Evolutionary conservation across 306 rosid species (phyloP).

Genomic region (Cucurbita maxima): DNA sequence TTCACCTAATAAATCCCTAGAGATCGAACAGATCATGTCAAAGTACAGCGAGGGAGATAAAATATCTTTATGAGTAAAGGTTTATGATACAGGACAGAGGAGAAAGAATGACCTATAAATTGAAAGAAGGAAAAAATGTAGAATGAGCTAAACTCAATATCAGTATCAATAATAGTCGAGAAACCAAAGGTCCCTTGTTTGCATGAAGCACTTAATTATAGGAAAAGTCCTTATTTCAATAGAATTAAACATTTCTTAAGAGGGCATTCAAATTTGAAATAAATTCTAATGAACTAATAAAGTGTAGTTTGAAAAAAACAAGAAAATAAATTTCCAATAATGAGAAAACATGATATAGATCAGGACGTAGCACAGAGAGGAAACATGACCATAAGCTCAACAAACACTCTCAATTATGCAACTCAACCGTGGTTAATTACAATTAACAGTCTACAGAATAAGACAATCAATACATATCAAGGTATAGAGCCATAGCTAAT

Average conservation of each 20-base stretch:
- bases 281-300: background rate
- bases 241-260: background rate
- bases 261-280: background rate
- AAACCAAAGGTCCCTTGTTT: background rate
- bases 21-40: conserved; percentile 9
- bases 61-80: background rate
- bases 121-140: background rate
- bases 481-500: background rate
- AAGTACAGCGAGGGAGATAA: background rate
- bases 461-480: background rate
- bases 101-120: background rate
- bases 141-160: background rate
- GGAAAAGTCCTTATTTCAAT: background rate
- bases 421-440: background rate
- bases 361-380: background rate
- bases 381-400: background rate
- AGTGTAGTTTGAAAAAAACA: background rate
- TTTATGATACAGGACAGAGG: background rate
- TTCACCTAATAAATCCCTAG: conserved; percentile 29
- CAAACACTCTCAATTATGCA: background rate
- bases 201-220: background rate
- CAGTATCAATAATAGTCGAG: background rate
- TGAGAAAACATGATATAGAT: background rate
- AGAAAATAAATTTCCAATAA: background rate
- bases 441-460: background rate